Percentiles rank a stretch among this genome's conserved stretches.
Evolutionary conservation across 2,329 filamentous ascomycete genomes (phyloP).

Genomic region (Neonectria magnoliae): DNA sequence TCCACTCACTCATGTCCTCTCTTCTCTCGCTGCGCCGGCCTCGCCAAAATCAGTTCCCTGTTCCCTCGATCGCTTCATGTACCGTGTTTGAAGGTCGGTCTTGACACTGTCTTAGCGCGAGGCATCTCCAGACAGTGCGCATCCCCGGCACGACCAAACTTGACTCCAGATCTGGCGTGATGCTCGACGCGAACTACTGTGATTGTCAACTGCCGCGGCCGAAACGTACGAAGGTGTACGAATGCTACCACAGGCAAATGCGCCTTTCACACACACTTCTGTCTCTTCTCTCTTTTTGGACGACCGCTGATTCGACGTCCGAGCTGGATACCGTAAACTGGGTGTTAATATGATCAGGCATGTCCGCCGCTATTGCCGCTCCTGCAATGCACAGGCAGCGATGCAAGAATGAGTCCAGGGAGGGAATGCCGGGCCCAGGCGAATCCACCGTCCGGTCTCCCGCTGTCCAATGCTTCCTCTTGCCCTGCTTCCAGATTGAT

Average conservation of each 20-base stretch:
- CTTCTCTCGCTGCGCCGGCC: constrained; percentile 28
- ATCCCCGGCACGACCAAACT: neutral
- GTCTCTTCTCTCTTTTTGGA: neutral
- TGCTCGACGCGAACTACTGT: neutral
- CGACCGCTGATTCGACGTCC: neutral
- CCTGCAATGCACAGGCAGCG: constrained; percentile 34
- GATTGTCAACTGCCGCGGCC: neutral
- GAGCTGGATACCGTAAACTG: neutral
- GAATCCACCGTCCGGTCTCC: constrained; percentile 5
- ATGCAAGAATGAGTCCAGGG: constrained; percentile 34
- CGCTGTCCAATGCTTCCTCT: neutral
- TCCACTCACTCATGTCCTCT: constrained; percentile 24
- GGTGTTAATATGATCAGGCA: neutral
- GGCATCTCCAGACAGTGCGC: constrained; percentile 12
- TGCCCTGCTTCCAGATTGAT: neutral
- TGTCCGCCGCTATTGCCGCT: constrained; percentile 20
- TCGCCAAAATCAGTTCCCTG: constrained; percentile 16
- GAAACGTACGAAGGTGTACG: neutral
- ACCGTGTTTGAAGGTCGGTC: neutral
- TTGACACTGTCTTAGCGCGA: constrained; percentile 19
- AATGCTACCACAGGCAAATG: constrained; percentile 2
- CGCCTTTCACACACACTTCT: neutral
- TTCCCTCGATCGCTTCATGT: constrained; percentile 17
- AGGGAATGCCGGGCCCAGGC: constrained; percentile 25
- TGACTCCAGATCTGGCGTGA: constrained; percentile 2